Percentiles rank a stretch among this genome's conserved stretches.
phyloP scores from a whole-genome alignment of 768 basidiomycete species.

The Boletellus emodensis region DNA sequence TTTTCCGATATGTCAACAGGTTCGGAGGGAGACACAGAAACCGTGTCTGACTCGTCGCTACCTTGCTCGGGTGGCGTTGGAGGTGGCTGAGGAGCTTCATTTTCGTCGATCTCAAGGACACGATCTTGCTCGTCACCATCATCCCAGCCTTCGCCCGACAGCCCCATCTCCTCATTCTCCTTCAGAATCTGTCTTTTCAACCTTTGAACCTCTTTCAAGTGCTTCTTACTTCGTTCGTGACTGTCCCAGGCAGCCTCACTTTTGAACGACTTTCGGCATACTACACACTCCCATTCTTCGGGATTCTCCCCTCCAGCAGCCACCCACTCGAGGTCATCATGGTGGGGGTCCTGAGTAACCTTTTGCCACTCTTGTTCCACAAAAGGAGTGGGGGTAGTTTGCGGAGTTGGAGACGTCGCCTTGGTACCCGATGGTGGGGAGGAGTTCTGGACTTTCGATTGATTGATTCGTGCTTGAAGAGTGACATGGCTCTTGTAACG shows the following conservation, averaged over 20 bases:
- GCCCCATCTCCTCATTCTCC: slow-evolving; percentile 65
- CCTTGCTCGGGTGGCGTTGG: slow-evolving; percentile 8
- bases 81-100: slow-evolving; percentile 10
- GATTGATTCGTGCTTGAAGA: slow-evolving; percentile 41
- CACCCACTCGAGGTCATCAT: slow-evolving; percentile 68
- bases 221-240: slow-evolving; percentile 94
- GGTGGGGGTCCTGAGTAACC: slow-evolving; percentile 35
- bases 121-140: slow-evolving; percentile 17
- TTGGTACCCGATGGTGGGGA: slow-evolving; percentile 26
- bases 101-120: slow-evolving; percentile 10
- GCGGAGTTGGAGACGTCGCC: slow-evolving; percentile 27
- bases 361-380: slow-evolving; percentile 92
- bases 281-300: slow-evolving; percentile 95
- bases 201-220: slow-evolving; percentile 80
- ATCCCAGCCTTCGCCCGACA: slow-evolving; percentile 37
- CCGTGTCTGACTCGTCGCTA: slow-evolving; percentile 1
- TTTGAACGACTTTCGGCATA: slow-evolving; percentile 82
- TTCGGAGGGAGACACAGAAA: background rate
- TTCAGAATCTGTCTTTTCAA: slow-evolving; percentile 72
- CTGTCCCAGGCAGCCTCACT: slow-evolving; percentile 95
- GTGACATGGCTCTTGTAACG: slow-evolving; percentile 69
- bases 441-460: slow-evolving; percentile 26
- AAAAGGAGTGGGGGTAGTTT: slow-evolving; percentile 39
- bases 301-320: slow-evolving; percentile 63
- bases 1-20: slow-evolving; percentile 6